phyloP scores from a whole-genome alignment of 768 basidiomycete genomes.

The Tulasnella sp. region DNA sequence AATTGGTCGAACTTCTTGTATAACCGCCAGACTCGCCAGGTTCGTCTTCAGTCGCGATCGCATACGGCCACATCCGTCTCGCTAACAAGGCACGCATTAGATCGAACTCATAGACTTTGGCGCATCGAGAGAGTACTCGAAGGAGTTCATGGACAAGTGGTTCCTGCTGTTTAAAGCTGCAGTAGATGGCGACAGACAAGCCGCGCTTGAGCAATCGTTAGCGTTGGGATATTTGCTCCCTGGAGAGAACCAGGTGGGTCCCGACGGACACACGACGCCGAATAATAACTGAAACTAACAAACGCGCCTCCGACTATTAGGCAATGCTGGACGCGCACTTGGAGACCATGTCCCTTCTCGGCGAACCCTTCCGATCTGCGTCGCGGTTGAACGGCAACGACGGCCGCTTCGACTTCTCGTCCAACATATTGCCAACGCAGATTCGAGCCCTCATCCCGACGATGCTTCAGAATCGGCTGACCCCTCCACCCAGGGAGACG shows the following conservation, averaged over 20 bases:
- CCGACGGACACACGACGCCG: not conserved
- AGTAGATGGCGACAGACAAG: slow-evolving; percentile 49
- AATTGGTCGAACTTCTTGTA: slow-evolving; percentile 98
- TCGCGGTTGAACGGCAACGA: slow-evolving; percentile 34
- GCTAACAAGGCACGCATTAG: slow-evolving; percentile 27
- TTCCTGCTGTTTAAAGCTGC: slow-evolving; percentile 73
- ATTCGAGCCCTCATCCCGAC: slow-evolving; percentile 77
- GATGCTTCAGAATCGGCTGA: slow-evolving; percentile 80
- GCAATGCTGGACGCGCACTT: slow-evolving; percentile 81
- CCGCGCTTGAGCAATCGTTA: slow-evolving; percentile 61
- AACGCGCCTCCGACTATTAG: slow-evolving; percentile 32
- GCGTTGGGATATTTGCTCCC: slow-evolving; percentile 85
- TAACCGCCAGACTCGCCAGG: slow-evolving; percentile 55
- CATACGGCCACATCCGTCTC: not conserved
- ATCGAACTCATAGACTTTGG: slow-evolving; percentile 92
- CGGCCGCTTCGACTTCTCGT: slow-evolving; percentile 54
- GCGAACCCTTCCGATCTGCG: slow-evolving; percentile 54
- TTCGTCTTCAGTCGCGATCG: slow-evolving; percentile 26
- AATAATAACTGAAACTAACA: not conserved
- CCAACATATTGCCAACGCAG: slow-evolving; percentile 48
- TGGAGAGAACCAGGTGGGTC: slow-evolving; percentile 68
- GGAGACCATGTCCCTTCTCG: slow-evolving; percentile 70
- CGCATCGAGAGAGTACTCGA: slow-evolving; percentile 77
- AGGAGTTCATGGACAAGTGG: slow-evolving; percentile 84
- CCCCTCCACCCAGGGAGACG: slow-evolving; percentile 88